Percentiles rank a stretch among this genome's conserved stretches.
phyloP scores from a whole-genome alignment of 306 rosid species.

The Prunus dulcis region DNA sequence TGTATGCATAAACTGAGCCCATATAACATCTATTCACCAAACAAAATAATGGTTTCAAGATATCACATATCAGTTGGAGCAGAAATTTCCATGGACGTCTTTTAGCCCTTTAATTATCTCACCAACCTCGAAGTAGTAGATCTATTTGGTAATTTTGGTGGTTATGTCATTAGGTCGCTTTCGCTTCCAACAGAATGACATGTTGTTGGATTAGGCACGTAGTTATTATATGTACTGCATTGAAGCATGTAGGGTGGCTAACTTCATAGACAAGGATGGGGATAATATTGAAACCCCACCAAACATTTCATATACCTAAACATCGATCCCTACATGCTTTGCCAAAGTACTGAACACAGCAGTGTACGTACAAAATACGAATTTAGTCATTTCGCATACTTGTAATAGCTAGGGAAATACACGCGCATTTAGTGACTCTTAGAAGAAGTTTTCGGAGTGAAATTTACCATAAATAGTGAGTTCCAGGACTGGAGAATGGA shows the following conservation, averaged over 20 bases:
- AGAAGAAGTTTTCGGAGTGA: too few relatives aligned
- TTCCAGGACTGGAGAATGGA: too few relatives aligned
- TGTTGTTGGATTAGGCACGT: conserved; percentile 25
- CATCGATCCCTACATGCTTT: background rate
- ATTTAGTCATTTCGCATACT: too few relatives aligned
- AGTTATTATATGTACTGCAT: background rate
- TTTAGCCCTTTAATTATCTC: background rate
- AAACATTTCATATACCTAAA: background rate
- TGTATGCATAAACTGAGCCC: too few relatives aligned
- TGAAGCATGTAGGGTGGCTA: conserved; percentile 9
- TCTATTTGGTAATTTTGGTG: background rate
- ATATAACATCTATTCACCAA: too few relatives aligned
- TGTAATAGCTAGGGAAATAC: too few relatives aligned
- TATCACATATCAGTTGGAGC: background rate
- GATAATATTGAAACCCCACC: conserved; percentile 4
- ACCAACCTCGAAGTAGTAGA: background rate
- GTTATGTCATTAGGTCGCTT: background rate
- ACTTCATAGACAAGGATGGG: conserved; percentile 13
- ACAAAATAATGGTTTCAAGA: too few relatives aligned
- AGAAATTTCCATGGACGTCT: background rate
- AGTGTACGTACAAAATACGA: too few relatives aligned
- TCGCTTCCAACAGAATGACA: background rate
- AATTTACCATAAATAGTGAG: too few relatives aligned
- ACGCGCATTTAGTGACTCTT: too few relatives aligned
- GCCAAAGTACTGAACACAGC: background rate